These are phyloP conservation scores for Teratosphaeria zuluensis DNA, from an alignment of 2,329 filamentous ascomycete genomes.

Conservation along the genomic window DNA sequence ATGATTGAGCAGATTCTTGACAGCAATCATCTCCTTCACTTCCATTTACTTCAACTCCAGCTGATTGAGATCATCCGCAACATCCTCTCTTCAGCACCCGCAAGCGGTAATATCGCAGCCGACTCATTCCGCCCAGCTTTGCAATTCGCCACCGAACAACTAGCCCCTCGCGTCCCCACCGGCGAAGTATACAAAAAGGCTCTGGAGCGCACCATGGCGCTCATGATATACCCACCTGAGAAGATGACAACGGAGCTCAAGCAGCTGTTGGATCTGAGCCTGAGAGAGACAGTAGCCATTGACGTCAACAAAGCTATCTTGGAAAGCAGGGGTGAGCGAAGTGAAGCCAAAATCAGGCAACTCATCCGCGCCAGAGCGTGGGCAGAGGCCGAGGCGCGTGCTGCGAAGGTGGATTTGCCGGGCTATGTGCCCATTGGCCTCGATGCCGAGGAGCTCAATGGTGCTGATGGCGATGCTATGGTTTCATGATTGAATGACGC, in stretches of 20 bases:
- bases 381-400: constrained; percentile 59
- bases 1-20: constrained; percentile 64
- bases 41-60: constrained; percentile 79
- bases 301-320: constrained; percentile 85
- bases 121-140: constrained; percentile 76
- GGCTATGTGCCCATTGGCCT: constrained; percentile 32
- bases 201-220: constrained; percentile 83
- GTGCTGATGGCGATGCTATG: constrained; percentile 27
- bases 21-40: constrained; percentile 71
- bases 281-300: constrained; percentile 75
- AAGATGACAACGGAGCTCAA: constrained; percentile 66
- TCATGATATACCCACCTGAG: constrained; percentile 80
- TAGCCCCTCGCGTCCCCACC: constrained; percentile 77
- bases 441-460: constrained; percentile 19
- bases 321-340: constrained; percentile 57
- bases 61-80: constrained; percentile 84
- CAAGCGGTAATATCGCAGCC: constrained; percentile 41
- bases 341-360: constrained; percentile 72
- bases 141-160: constrained; percentile 75
- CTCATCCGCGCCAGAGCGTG: constrained; percentile 76
- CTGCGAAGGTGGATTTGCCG: constrained; percentile 32
- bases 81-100: constrained; percentile 34
- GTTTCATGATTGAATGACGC: constrained; percentile 11
- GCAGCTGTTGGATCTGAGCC: constrained; percentile 64
- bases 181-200: constrained; percentile 75